Conservation (phyloP, 495 filamentous ascomycete genomes). For the Aspergillus bridgeri region DNA sequence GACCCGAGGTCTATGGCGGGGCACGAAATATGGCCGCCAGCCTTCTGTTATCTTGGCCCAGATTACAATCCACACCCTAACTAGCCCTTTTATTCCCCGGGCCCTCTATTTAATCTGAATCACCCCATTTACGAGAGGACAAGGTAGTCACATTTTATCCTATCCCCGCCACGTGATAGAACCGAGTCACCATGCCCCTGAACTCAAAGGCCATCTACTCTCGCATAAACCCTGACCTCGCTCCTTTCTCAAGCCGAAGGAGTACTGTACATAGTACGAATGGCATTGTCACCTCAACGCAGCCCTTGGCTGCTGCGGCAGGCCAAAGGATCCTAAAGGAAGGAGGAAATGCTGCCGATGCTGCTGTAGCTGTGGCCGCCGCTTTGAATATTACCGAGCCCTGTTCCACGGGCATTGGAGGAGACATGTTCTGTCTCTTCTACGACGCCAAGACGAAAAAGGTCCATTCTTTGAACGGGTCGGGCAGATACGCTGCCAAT, state of each 20-base stretch:
- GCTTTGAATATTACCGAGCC: conserved; percentile 93
- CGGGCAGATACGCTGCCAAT: conserved; percentile 71
- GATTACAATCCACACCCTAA: not conserved
- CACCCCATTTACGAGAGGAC: not conserved
- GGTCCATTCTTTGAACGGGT: conserved; percentile 85
- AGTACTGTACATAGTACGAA: conserved; percentile 91
- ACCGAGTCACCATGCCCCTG: conserved; percentile 49
- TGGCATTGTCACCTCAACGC: conserved; percentile 87
- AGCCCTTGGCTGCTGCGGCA: conserved; percentile 85
- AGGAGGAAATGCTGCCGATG: conserved; percentile 95
- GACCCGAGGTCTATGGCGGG: not conserved
- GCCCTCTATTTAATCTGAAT: not conserved
- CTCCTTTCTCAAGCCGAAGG: conserved; percentile 76
- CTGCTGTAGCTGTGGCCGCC: conserved; percentile 87
- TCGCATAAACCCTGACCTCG: conserved; percentile 53
- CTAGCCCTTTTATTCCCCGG: not conserved
- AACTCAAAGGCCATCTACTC: conserved; percentile 61
- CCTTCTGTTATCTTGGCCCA: not conserved
- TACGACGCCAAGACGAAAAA: conserved; percentile 80
- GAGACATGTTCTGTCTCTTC: conserved; percentile 97
- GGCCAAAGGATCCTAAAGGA: conserved; percentile 78
- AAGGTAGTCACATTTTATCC: not conserved
- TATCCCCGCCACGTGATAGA: not conserved
- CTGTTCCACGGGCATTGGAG: conserved; percentile 90
- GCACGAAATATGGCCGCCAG: not conserved